Evolutionary conservation across 371 early-diverging fungal genomes (phyloP).

Genomic region (Dinochytrium kinnereticum): DNA sequence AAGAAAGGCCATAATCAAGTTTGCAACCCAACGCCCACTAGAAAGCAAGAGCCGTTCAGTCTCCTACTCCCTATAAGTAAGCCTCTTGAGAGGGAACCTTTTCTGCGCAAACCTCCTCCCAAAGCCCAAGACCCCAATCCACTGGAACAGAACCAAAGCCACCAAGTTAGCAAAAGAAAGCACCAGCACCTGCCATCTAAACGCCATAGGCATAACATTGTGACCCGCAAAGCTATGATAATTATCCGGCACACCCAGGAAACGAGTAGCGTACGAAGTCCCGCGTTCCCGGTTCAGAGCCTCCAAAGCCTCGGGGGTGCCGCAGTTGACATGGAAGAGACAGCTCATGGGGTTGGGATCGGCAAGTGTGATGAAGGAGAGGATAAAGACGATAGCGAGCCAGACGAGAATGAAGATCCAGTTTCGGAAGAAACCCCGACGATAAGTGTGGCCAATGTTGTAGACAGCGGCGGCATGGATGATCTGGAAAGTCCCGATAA

Average conservation of each 20-base stretch:
- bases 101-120: conserved; percentile 39
- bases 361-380: conserved; percentile 63
- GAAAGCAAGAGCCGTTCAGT: background rate
- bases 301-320: conserved; percentile 51
- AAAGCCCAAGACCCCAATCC: conserved; percentile 41
- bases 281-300: conserved; percentile 55
- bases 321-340: conserved; percentile 79
- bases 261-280: conserved; percentile 46
- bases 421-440: conserved; percentile 67
- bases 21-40: too few relatives aligned
- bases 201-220: conserved; percentile 68
- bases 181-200: conserved; percentile 64
- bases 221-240: conserved; percentile 69
- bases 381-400: conserved; percentile 55
- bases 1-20: too few relatives aligned
- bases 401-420: conserved; percentile 64
- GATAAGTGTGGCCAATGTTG: conserved; percentile 71
- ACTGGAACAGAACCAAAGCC: conserved; percentile 43
- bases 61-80: conserved; percentile 24
- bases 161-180: conserved; percentile 40
- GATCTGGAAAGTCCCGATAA: conserved; percentile 64
- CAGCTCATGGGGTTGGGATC: conserved; percentile 75
- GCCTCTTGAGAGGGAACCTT: conserved; percentile 23
- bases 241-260: conserved; percentile 57
- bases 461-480: conserved; percentile 64